Conservation (phyloP, 2,329 filamentous ascomycete species). For the Neophaeococcomyces mojaviensis region DNA sequence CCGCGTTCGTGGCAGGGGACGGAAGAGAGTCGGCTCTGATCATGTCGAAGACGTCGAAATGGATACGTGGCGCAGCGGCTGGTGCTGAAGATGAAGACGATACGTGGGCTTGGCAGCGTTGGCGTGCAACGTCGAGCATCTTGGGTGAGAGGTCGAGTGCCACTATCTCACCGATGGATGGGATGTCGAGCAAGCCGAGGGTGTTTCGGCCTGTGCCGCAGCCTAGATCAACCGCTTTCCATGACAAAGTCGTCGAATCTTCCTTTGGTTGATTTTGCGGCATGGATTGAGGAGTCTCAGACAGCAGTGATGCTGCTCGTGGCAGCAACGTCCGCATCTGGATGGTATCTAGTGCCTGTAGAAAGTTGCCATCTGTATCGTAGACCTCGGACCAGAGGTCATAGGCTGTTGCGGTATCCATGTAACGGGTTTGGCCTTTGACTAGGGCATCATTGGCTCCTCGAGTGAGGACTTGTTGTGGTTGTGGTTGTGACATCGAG, state of each 20-base stretch:
- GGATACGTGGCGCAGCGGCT: conserved; percentile 10
- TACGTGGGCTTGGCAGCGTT: conserved; percentile 6
- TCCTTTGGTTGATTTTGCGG: conserved; percentile 9
- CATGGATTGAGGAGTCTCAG: not conserved
- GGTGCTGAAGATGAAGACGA: not conserved
- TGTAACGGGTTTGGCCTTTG: conserved; percentile 21
- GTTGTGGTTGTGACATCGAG: too few relatives aligned
- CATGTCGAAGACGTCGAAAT: conserved; percentile 36
- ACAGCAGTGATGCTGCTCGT: conserved; percentile 34
- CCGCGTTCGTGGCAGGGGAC: conserved; percentile 17
- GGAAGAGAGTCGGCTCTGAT: conserved; percentile 21
- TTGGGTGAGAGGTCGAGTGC: conserved; percentile 50
- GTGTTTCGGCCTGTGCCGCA: conserved; percentile 62
- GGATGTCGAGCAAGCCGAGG: conserved; percentile 30
- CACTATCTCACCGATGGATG: conserved; percentile 32
- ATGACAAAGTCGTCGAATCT: conserved; percentile 13
- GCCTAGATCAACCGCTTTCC: conserved; percentile 52
- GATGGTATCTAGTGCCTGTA: conserved; percentile 55
- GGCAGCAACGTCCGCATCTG: conserved; percentile 49
- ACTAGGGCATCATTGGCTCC: not conserved
- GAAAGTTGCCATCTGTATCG: conserved; percentile 59
- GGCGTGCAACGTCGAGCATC: conserved; percentile 50
- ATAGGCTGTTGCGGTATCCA: conserved; percentile 41
- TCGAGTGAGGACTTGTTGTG: not conserved
- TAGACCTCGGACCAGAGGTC: conserved; percentile 49